phyloP scores from a whole-genome alignment of 2,329 filamentous ascomycete species.

The Alternaria metachromatica region DNA sequence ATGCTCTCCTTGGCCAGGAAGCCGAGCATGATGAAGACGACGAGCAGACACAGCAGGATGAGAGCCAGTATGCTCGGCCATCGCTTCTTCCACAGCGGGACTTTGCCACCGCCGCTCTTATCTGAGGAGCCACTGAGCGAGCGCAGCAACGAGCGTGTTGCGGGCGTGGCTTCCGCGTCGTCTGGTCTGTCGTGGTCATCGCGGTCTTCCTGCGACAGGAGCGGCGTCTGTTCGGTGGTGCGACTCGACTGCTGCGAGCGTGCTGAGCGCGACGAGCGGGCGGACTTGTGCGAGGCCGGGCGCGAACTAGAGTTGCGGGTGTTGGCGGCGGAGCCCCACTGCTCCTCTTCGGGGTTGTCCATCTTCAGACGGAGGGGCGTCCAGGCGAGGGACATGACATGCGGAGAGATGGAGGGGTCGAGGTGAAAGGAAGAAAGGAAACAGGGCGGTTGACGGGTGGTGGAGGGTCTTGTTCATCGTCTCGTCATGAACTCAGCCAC shows the following conservation, averaged over 20 bases:
- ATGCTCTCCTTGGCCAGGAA: constrained; percentile 83
- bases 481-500: constrained; percentile 29
- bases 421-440: constrained; percentile 1
- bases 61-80: constrained; percentile 85
- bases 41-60: constrained; percentile 65
- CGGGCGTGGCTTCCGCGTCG: constrained; percentile 35
- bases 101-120: constrained; percentile 28
- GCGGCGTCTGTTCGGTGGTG: constrained; percentile 50
- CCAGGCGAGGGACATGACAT: constrained; percentile 13
- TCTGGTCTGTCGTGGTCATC: constrained; percentile 30
- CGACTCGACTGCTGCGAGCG: constrained; percentile 40
- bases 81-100: constrained; percentile 54
- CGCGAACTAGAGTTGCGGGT: constrained; percentile 47
- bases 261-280: constrained; percentile 41
- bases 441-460: neutral
- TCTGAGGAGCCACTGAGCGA: constrained; percentile 37
- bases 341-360: constrained; percentile 36
- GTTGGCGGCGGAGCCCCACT: constrained; percentile 37
- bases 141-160: constrained; percentile 46
- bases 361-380: constrained; percentile 14
- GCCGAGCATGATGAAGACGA: constrained; percentile 77
- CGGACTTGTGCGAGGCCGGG: constrained; percentile 47
- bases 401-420: neutral
- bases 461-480: constrained; percentile 1
- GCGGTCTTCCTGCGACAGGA: constrained; percentile 42